Evolutionary conservation across 805 yeast genomes (phyloP).

Genomic region (Ogataea ramenticola): DNA sequence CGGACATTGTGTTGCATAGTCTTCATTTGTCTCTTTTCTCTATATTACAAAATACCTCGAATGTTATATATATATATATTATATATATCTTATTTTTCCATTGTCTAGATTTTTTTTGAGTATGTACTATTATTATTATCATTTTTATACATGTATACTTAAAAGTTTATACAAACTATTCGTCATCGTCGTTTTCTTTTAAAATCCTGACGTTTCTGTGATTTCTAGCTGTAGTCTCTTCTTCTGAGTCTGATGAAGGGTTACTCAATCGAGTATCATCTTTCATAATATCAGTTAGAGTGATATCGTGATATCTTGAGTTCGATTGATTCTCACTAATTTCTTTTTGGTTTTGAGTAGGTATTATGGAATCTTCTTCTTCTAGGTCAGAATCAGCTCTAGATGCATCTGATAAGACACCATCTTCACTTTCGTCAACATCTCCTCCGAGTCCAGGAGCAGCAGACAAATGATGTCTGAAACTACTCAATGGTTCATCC

Average conservation of each 20-base stretch:
- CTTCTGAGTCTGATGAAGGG: neutral
- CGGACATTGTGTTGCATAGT: slow-evolving; percentile 41
- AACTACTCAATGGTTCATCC: slow-evolving; percentile 5
- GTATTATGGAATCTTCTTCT: neutral
- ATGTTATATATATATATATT: too few relatives aligned
- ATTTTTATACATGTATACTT: neutral
- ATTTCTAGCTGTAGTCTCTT: neutral
- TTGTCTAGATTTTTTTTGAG: slow-evolving; percentile 3
- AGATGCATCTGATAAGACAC: neutral
- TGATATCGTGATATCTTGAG: neutral
- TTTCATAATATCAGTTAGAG: neutral
- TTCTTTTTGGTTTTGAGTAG: neutral
- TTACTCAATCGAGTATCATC: neutral
- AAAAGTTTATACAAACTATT: too few relatives aligned
- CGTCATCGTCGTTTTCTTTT: neutral
- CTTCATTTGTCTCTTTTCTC: too few relatives aligned
- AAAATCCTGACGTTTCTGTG: neutral
- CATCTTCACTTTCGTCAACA: neutral
- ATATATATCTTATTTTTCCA: too few relatives aligned
- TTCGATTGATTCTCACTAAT: too few relatives aligned
- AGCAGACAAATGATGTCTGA: neutral
- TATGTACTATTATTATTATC: neutral
- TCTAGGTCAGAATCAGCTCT: neutral
- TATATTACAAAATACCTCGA: too few relatives aligned
- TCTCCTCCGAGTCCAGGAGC: neutral